Evolutionary conservation across 345 rosid genomes (phyloP), one percentile per base, ranked within the genome.

Genomic region (Lepidium sativum): DNA sequence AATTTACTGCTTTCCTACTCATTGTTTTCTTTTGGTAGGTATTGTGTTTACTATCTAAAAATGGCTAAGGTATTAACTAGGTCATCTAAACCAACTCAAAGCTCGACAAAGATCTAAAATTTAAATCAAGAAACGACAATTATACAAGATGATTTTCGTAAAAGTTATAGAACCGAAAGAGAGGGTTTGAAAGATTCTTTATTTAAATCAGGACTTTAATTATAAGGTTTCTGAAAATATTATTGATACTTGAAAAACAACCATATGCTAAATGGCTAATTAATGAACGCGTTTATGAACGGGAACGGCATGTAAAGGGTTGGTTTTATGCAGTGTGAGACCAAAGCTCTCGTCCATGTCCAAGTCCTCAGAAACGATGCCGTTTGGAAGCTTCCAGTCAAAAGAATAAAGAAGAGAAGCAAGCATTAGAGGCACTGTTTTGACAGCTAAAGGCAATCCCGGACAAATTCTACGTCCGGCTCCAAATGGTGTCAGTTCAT

Each of bases 331-430:
- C 32, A 80, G 18, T 0, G 79, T 37, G 1, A 60, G 10, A 4
- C 69, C 83, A 6, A 75, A 73, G 14, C 8, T 40, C 77, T 75
- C 81, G 1, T 74, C 56, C 85, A 79, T 79, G 68, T 81, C 81
- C 31, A 81, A 56, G 8, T 77, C 74, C 6, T 75, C 65, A 8
- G 20, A 23, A 54, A 1, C 55, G 65, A 56, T 32, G 16, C 64
- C 80, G 5, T 53, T 40, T 2, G 83, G 77, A 1, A 79, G 69
- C 7, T 72, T 63, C 87, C 87, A 83, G 11, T 83, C 79, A 63
- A 83, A 83, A 8, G 64, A 67, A 49, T 68, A 71, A 12, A 82
- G 44, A 15, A 82, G 66, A 33, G 78, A 63, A 42, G 75, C 84
- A 75, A 86, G 62, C 77, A 79, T 73, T 2, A 78, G 25, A 39